Percentiles rank a stretch among this genome's conserved stretches.
Evolutionary conservation across 2,329 filamentous ascomycete species (phyloP).

Genomic region (Ceratocystis smalleyi): DNA sequence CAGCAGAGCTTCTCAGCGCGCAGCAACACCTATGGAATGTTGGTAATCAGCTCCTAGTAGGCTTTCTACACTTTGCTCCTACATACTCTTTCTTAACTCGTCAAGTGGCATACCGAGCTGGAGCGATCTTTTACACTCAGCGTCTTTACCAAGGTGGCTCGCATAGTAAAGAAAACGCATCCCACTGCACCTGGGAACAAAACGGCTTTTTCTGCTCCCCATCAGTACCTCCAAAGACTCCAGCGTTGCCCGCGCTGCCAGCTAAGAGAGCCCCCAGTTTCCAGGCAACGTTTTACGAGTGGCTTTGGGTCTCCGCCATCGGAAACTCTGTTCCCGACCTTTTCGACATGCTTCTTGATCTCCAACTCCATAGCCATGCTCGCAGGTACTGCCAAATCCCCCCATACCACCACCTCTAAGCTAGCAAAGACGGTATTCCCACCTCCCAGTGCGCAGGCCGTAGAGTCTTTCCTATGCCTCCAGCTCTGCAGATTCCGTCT

Average conservation of each 20-base stretch:
- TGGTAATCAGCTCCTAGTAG: neutral
- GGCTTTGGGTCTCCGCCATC: neutral
- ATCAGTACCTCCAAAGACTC: neutral
- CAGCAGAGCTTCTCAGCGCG: neutral
- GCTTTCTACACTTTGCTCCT: neutral
- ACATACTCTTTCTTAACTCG: neutral
- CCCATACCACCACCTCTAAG: neutral
- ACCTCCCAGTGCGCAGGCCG: neutral
- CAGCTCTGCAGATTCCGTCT: neutral
- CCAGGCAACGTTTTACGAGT: conserved; percentile 16
- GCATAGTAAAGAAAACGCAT: conserved; percentile 17
- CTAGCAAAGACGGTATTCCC: neutral
- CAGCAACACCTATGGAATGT: neutral
- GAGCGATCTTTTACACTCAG: no score
- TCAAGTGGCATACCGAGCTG: no score
- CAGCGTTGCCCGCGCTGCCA: conserved; percentile 20
- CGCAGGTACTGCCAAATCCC: neutral
- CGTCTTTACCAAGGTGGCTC: no score
- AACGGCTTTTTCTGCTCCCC: no score
- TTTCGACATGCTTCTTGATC: neutral
- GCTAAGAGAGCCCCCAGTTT: conserved; percentile 20
- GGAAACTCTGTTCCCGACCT: neutral
- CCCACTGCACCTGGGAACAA: neutral
- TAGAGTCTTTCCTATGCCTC: neutral
- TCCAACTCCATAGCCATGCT: no score